Evolutionary conservation across 257 asterid species (phyloP), one percentile per base, ranked within the genome.

Genomic region (Lavandula angustifolia): DNA sequence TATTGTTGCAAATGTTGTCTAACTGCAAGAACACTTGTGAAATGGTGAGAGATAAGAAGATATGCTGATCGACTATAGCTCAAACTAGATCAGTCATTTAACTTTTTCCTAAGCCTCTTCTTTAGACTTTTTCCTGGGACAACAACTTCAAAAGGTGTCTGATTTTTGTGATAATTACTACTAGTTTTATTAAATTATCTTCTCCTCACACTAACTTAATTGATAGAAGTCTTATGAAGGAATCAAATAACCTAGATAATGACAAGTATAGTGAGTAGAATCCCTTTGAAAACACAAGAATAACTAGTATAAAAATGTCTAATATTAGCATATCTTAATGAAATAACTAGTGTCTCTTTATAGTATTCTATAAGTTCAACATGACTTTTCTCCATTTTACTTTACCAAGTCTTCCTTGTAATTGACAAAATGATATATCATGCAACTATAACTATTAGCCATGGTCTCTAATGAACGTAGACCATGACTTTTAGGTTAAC

Each of bases 171-270:
- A 44, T 62, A n/a, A 75, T n/a, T n/a, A 63, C 67, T 44, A 74
- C 56, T 63, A 10, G 22, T 64, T 71, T 74, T n/a, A n/a, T n/a
- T n/a, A n/a, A n/a, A n/a, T n/a, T n/a, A 78, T 74, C 83, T 62
- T 47, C 58, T 10, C 65, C 44, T 13, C 11, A 49, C 34, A 40
- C 66, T 47, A 55, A n/a, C 59, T 13, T 40, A 68, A 6, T 48
- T 47, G 18, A 2, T 61, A 69, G 1, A 7, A 50, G 12, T 50
- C 14, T 33, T 62, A 43, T 40, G 40, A 49, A 48, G 32, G 31
- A 32, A 35, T 35, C 55, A 47, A 61, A 37, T 52, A 34, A 47
- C 58, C 69, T 35, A 49, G 52, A 47, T 14, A 57, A 38, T 50
- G 41, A 32, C 42, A 50, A 13, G 12, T 13, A n/a, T 60, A 62